A percentile compares a stretch with the other conserved stretches of the same genome.
phyloP scores from a whole-genome alignment of 805 yeast species.

The Monosporozyma aerobia region DNA sequence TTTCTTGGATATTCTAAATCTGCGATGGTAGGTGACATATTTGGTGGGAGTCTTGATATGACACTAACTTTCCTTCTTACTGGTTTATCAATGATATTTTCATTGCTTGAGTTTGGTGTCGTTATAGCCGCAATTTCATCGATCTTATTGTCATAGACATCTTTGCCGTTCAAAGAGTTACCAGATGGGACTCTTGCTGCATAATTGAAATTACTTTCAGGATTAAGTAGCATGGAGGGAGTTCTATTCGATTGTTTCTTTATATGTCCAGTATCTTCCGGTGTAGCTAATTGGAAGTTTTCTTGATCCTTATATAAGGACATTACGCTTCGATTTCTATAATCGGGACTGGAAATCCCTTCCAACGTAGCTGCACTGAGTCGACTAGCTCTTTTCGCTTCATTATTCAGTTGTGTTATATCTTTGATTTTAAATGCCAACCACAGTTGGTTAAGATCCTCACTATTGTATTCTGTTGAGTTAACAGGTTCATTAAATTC shows the following conservation, averaged over 20 bases:
- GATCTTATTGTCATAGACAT: neutral
- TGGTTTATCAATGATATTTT: neutral
- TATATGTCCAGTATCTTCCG: constrained; percentile 4
- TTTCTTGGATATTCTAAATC: constrained; percentile 37
- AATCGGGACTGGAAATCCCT: constrained; percentile 24
- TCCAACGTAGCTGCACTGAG: constrained; percentile 26
- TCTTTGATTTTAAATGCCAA: constrained; percentile 16
- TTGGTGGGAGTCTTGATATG: constrained; percentile 12
- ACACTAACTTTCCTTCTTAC: constrained; percentile 7
- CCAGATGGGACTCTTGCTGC: neutral
- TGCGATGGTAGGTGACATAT: constrained; percentile 20
- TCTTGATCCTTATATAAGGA: constrained; percentile 21
- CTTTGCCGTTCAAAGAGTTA: neutral
- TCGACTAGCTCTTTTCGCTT: constrained; percentile 17
- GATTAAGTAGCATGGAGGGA: constrained; percentile 25
- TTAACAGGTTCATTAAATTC: constrained; percentile 12
- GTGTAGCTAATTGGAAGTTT: constrained; percentile 11
- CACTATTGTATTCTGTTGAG: constrained; percentile 1
- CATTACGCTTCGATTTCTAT: constrained; percentile 26
- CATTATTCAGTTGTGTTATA: constrained; percentile 11
- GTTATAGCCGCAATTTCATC: neutral
- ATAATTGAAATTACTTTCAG: constrained; percentile 19
- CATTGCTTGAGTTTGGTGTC: neutral
- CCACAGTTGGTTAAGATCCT: constrained; percentile 15
- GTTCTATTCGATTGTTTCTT: constrained; percentile 13